Evolutionary conservation across 768 basidiomycete species (phyloP), one percentile per base, ranked within the genome.

Genomic region (Boletus barrowsii): DNA sequence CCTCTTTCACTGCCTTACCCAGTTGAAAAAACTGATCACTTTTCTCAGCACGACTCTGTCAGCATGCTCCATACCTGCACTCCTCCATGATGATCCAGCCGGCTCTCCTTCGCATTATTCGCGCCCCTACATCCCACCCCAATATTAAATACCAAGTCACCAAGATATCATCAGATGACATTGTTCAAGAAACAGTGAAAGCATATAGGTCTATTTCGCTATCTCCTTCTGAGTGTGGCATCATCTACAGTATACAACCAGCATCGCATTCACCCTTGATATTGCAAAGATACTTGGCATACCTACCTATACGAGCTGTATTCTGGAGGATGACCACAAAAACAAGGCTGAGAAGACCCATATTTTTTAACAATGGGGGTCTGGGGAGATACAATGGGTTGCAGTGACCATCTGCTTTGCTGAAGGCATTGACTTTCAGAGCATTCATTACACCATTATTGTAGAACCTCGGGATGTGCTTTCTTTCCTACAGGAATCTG

Each of bases 211-310:
- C 33, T 0, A 5, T 51, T 8, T 4, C 3, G 3, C 10, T 40
- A 6, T 3, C 9, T 7, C 10, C 17, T 2, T 10, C 5, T 0
- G 33, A 62, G 1, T 20, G 49, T 0, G 60, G 51, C 0, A 30
- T 62, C 0, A 57, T 62, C 4, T n/a, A n/a, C n/a, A n/a, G n/a
- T 62, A 62, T 22, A 60, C 42, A 0, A 60, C 40, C 0, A 61
- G 47, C 18, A 58, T 58, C 7, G 0, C 1, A 0, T 43, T 58
- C 11, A 55, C 35, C 0, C 2, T 47, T 0, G 33, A 62, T 22
- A 10, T 62, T 1, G 30, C 55, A 1, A 0, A 13, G 1, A 7
- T 15, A 0, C 10, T 62, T 0, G 0, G 10, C 0, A 61, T 61
- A 0, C 46, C 45, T 1, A 48, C 42, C 1, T 61, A 61, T 8